Evolutionary conservation across 331 rosid genomes (phyloP).

Genomic region (Spiraea crenata): DNA sequence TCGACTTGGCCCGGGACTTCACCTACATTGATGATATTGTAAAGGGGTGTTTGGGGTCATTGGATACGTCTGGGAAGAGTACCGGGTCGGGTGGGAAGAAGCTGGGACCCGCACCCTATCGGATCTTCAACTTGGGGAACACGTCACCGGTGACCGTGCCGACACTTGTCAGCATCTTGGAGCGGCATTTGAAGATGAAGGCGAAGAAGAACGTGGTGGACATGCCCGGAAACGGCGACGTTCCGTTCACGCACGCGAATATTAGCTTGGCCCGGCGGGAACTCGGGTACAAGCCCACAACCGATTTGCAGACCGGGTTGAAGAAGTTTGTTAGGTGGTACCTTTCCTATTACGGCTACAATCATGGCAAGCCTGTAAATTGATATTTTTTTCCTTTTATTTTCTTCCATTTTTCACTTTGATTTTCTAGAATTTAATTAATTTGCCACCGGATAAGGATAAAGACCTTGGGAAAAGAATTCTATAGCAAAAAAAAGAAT

Average conservation of each 20-base stretch:
- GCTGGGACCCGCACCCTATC: conserved; percentile 58
- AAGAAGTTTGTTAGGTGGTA: conserved; percentile 81
- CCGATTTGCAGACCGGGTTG: conserved; percentile 84
- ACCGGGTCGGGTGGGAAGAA: conserved; percentile 91
- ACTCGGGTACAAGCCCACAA: conserved; percentile 78
- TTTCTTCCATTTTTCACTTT: not conserved
- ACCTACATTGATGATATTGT: conserved; percentile 86
- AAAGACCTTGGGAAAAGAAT: conserved; percentile 22
- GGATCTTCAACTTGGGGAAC: conserved; percentile 78
- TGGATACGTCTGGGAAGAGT: conserved; percentile 72
- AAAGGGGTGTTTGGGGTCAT: conserved; percentile 75
- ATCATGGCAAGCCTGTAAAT: conserved; percentile 62
- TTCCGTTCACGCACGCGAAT: conserved; percentile 79
- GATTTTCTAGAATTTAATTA: conserved; percentile 22
- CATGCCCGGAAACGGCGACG: conserved; percentile 91
- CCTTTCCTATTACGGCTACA: conserved; percentile 72
- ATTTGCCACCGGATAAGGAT: conserved; percentile 1
- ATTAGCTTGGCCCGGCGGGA: conserved; percentile 54
- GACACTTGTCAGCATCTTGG: conserved; percentile 65
- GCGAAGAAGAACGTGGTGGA: conserved; percentile 70
- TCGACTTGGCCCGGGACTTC: conserved; percentile 76
- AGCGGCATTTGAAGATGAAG: conserved; percentile 67
- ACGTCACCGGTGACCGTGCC: conserved; percentile 89
- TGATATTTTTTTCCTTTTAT: conserved; percentile 12
- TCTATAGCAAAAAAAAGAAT: conserved; percentile 18